phyloP scores from a whole-genome alignment of 305 asterid genomes.

The Solanum hybrid region DNA sequence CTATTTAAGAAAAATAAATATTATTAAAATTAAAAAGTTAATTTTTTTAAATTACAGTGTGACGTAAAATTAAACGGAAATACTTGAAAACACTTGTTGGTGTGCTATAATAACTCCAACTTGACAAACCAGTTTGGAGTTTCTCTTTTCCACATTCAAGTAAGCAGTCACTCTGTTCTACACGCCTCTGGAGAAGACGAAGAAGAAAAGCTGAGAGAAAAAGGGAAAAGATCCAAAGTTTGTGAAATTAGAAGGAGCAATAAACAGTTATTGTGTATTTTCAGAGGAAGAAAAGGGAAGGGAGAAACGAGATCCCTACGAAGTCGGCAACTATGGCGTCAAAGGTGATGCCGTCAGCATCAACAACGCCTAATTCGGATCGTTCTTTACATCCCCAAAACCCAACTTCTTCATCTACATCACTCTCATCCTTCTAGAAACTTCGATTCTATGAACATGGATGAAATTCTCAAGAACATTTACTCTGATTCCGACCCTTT shows the following conservation, averaged over 20 bases:
- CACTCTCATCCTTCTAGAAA: slow-evolving; percentile 36
- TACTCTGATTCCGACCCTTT: slow-evolving; percentile 38
- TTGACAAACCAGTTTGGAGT: neutral
- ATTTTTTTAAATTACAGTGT: neutral
- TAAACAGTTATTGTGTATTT: neutral
- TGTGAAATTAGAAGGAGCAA: neutral
- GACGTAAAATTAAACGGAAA: too few relatives aligned
- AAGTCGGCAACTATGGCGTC: slow-evolving; percentile 58
- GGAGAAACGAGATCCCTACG: slow-evolving; percentile 3
- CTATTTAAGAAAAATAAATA: too few relatives aligned
- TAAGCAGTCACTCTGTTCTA: neutral
- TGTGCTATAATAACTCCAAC: neutral
- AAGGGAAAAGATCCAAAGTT: neutral
- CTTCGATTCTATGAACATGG: slow-evolving; percentile 77
- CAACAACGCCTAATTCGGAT: slow-evolving; percentile 78
- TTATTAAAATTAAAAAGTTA: too few relatives aligned
- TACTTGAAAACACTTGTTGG: neutral
- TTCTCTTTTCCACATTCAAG: neutral
- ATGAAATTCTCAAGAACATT: slow-evolving; percentile 58
- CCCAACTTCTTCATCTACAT: slow-evolving; percentile 14
- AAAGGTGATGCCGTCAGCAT: slow-evolving; percentile 83
- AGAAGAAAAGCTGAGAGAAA: neutral
- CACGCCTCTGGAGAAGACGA: neutral
- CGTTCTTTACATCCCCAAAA: slow-evolving; percentile 50
- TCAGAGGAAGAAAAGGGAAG: neutral